A percentile compares a stretch with the other conserved stretches of the same genome.
These are phyloP conservation scores for Ogataea parapolymorpha DNA, from an alignment of 805 yeast genomes.

Conservation along the genomic window DNA sequence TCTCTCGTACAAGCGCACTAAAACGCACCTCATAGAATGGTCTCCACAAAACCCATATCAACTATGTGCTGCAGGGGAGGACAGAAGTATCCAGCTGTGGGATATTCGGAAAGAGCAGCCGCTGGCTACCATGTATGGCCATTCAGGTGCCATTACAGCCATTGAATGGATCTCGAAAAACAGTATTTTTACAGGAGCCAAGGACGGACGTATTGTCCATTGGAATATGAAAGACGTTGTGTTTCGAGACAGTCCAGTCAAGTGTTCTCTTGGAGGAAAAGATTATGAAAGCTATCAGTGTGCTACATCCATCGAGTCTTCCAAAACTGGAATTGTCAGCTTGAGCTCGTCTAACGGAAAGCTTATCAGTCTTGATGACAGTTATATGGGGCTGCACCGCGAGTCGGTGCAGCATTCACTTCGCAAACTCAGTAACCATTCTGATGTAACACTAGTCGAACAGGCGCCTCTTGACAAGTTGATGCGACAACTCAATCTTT, in stretches of 20 bases:
- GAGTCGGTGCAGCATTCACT: neutral
- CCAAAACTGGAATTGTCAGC: constrained; percentile 47
- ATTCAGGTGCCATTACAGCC: constrained; percentile 49
- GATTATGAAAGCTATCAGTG: constrained; percentile 35
- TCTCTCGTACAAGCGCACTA: constrained; percentile 36
- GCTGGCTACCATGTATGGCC: constrained; percentile 52
- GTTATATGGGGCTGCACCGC: constrained; percentile 54
- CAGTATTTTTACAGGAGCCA: constrained; percentile 52
- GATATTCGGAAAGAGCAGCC: constrained; percentile 63
- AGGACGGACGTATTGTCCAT: constrained; percentile 64
- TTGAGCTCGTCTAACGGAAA: constrained; percentile 39
- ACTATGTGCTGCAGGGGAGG: constrained; percentile 61
- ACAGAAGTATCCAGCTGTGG: constrained; percentile 60
- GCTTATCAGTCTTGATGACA: constrained; percentile 51
- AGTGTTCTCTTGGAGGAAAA: constrained; percentile 48
- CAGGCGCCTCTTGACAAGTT: constrained; percentile 1
- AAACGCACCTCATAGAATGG: constrained; percentile 56
- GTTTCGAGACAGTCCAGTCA: constrained; percentile 6
- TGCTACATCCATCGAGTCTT: constrained; percentile 61
- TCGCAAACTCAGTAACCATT: constrained; percentile 13
- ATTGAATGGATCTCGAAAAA: constrained; percentile 51
- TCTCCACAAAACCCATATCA: constrained; percentile 55
- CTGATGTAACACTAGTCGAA: constrained; percentile 14
- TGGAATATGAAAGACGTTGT: constrained; percentile 47
- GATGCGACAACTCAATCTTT: constrained; percentile 13